These are phyloP conservation scores for Bipolaris cookei DNA, from an alignment of 2,329 filamentous ascomycete species.

Conservation along the genomic window DNA sequence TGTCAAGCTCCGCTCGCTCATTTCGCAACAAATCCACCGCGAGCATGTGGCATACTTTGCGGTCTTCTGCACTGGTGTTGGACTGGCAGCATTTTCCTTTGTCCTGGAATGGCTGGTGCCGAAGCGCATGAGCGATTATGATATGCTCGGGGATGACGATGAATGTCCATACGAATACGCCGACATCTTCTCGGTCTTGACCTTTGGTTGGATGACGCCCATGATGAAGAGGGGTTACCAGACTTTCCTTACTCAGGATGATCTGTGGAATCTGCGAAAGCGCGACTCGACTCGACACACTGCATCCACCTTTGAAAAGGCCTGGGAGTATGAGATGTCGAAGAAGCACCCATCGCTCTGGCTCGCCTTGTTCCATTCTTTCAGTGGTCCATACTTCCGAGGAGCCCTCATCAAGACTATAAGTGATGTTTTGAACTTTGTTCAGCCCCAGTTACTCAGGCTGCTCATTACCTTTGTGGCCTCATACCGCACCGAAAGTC, in stretches of 20 bases:
- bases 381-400: constrained; percentile 81
- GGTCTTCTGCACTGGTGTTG: constrained; percentile 74
- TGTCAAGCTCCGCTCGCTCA: constrained; percentile 84
- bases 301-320: constrained; percentile 69
- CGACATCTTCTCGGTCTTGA: constrained; percentile 89
- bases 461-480: constrained; percentile 82
- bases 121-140: constrained; percentile 74
- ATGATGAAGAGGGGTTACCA: constrained; percentile 96
- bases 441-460: constrained; percentile 88
- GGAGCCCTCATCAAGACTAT: constrained; percentile 87
- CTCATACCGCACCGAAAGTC: constrained; percentile 70
- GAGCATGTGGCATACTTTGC: constrained; percentile 76
- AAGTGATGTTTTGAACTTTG: constrained; percentile 85
- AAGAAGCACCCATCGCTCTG: constrained; percentile 81
- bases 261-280: constrained; percentile 89
- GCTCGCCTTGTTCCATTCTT: constrained; percentile 82
- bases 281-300: constrained; percentile 80
- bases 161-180: constrained; percentile 87
- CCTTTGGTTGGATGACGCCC: constrained; percentile 98
- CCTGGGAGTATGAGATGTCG: constrained; percentile 78
- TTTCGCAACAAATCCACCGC: constrained; percentile 76
- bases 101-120: constrained; percentile 84
- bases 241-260: constrained; percentile 88
- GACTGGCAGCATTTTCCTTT: constrained; percentile 73
- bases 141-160: constrained; percentile 70